Evolutionary conservation across 345 rosid genomes (phyloP).

Genomic region (Bruguiera gymnorhiza): DNA sequence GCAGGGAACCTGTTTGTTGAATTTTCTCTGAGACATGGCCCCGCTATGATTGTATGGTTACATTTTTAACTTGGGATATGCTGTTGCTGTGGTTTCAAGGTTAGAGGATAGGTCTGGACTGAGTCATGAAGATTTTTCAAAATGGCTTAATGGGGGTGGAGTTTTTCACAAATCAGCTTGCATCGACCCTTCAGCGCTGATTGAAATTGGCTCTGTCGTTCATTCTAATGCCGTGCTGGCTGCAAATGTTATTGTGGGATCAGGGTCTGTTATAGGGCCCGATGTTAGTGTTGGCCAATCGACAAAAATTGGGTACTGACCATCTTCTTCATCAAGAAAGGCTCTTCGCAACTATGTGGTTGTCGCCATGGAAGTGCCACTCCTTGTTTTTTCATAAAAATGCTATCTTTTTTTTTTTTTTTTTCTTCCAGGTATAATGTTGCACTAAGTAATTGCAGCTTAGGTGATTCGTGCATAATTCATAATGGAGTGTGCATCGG

Average conservation of each 20-base stretch:
- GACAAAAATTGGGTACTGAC: slow-evolving; percentile 55
- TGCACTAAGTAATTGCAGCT: slow-evolving; percentile 55
- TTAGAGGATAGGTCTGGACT: slow-evolving; percentile 29
- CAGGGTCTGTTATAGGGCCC: slow-evolving; percentile 70
- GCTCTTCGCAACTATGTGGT: background rate
- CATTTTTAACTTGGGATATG: background rate
- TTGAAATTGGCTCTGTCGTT: slow-evolving; percentile 62
- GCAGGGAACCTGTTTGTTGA: background rate
- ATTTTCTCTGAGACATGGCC: background rate
- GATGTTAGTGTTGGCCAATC: slow-evolving; percentile 49
- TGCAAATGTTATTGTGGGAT: slow-evolving; percentile 55
- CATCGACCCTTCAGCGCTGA: slow-evolving; percentile 47
- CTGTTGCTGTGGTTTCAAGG: slow-evolving; percentile 18
- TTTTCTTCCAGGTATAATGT: slow-evolving; percentile 50
- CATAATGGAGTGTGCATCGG: slow-evolving; percentile 84
- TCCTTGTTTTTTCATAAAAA: background rate
- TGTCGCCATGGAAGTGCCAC: background rate
- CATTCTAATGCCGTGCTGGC: slow-evolving; percentile 53
- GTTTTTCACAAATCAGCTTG: slow-evolving; percentile 52
- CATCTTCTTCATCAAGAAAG: background rate
- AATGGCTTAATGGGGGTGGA: slow-evolving; percentile 72
- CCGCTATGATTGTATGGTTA: background rate
- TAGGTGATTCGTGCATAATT: slow-evolving; percentile 65
- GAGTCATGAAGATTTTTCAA: slow-evolving; percentile 30
- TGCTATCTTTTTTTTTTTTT: background rate